Evolutionary conservation across 1,284 basidiomycete species (phyloP), one percentile per base, ranked within the genome.

Genomic region (Cutaneotrichosporon sp.): DNA sequence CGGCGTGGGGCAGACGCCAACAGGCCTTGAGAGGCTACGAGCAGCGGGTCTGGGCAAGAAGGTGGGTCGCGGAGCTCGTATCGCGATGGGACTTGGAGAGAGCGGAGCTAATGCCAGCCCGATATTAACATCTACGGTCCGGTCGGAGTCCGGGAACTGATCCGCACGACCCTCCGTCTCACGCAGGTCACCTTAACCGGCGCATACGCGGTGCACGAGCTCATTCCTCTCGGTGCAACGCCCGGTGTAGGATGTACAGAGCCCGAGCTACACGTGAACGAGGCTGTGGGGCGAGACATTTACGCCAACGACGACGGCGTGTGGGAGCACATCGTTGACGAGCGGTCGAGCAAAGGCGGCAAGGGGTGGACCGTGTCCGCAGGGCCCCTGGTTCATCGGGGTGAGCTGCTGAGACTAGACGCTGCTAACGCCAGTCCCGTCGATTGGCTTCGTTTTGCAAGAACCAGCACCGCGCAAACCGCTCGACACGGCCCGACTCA

Each of bases 71-170:
- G 54, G 12, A 27, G 59, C 4, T 9, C 62, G 5, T 16, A 17
- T 17, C 37, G 29, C 42, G 49, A 32, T 49, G 60, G 54, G 19
- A 5, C 37, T 26, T 20, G 24, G 19, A 34, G 8, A 12, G 17
- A 22, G 20, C 17, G 22, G 10, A 38, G 33, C 53, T 57, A 33
- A 48, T 7, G 33, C 54, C 43, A 47, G 81, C 80, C 83, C 1
- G 79, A 76, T 39, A 76, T 93, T 37, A 83, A 92, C 52, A 81
- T 94, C 29, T 93, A 86, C 64, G 90, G 90, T 0, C 90, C 90
- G 0, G 81, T 82, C 3, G 90, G 90, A 11, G 75, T 93, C n/a
- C 84, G 91, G 34, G 75, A 78, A 22, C 85, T 93, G 69, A 76
- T 94, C 19, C 84, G 91, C 31, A 81, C 81, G 32, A 83, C 82